Percentiles rank a stretch among this genome's conserved stretches.
phyloP scores from a whole-genome alignment of 2,329 filamentous ascomycete genomes.

The Pestalotiopsis fici region DNA sequence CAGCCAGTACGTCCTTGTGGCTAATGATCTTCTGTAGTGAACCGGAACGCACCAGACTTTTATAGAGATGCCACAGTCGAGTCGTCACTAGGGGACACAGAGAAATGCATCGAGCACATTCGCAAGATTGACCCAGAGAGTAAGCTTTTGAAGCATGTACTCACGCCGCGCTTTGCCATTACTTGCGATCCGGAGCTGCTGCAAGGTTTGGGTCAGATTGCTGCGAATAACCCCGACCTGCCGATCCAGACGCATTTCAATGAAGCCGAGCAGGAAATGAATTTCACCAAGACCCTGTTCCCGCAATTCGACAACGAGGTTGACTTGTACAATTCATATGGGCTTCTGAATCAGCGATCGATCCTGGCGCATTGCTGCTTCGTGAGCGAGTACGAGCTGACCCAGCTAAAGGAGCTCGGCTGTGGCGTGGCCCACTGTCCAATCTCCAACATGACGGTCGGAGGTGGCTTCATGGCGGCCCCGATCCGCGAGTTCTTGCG shows the following conservation, averaged over 20 bases:
- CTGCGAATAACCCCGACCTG: conserved; percentile 45
- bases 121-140: conserved; percentile 42
- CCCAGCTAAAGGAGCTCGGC: conserved; percentile 41
- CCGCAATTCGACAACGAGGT: conserved; percentile 57
- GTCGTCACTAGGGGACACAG: conserved; percentile 51
- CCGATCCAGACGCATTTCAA: conserved; percentile 70
- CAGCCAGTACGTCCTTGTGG: no score
- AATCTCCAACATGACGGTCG: conserved; percentile 63
- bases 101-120: conserved; percentile 49
- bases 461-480: conserved; percentile 63
- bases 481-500: conserved; percentile 59
- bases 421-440: conserved; percentile 68
- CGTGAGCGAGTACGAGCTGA: conserved; percentile 58
- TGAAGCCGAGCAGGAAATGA: conserved; percentile 62
- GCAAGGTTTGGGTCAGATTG: conserved; percentile 54
- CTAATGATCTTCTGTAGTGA: conserved; percentile 38
- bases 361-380: conserved; percentile 70
- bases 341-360: conserved; percentile 53
- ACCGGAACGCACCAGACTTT: conserved; percentile 55
- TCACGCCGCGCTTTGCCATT: conserved; percentile 64
- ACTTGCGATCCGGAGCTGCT: conserved; percentile 58
- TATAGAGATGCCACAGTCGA: conserved; percentile 48
- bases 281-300: conserved; percentile 55
- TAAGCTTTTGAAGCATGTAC: conserved; percentile 46
- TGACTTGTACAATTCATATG: conserved; percentile 58